These are phyloP conservation scores for Chlorella vulgaris DNA, from an alignment of 139 green algal species.

Conservation along the genomic window DNA sequence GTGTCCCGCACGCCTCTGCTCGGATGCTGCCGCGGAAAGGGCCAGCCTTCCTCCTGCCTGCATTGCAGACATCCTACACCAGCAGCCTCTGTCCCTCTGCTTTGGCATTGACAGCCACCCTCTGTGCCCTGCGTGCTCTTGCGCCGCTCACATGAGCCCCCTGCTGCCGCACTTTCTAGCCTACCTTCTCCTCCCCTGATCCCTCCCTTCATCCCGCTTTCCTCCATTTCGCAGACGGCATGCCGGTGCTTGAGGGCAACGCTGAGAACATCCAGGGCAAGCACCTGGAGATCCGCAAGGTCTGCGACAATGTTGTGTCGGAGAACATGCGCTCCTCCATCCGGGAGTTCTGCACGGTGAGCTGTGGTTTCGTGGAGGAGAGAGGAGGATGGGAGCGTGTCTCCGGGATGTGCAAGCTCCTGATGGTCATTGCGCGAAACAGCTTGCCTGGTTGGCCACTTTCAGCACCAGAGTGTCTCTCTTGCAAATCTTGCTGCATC, in stretches of 20 bases:
- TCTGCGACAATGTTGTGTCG: conserved; percentile 60
- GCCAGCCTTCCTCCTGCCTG: not conserved
- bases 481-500: no score
- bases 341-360: conserved; percentile 68
- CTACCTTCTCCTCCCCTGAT: no score
- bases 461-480: no score
- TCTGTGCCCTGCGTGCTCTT: no score
- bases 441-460: no score
- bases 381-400: not conserved
- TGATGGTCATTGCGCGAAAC: no score
- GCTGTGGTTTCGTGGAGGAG: conserved; percentile 14
- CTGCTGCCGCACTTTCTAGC: no score
- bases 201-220: not conserved
- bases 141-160: no score
- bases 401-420: not conserved
- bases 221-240: conserved; percentile 57
- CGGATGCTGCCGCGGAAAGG: not conserved
- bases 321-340: conserved; percentile 68
- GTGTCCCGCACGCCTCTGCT: conserved; percentile 28
- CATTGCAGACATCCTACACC: no score
- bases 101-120: no score
- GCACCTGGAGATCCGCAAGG: conserved; percentile 73
- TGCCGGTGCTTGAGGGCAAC: conserved; percentile 78
- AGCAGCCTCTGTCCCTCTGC: no score
- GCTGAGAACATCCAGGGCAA: conserved; percentile 70